Evolutionary conservation across 2,329 filamentous ascomycete species (phyloP), one percentile per base, ranked within the genome.

Genomic region (Colletotrichum spinosum): DNA sequence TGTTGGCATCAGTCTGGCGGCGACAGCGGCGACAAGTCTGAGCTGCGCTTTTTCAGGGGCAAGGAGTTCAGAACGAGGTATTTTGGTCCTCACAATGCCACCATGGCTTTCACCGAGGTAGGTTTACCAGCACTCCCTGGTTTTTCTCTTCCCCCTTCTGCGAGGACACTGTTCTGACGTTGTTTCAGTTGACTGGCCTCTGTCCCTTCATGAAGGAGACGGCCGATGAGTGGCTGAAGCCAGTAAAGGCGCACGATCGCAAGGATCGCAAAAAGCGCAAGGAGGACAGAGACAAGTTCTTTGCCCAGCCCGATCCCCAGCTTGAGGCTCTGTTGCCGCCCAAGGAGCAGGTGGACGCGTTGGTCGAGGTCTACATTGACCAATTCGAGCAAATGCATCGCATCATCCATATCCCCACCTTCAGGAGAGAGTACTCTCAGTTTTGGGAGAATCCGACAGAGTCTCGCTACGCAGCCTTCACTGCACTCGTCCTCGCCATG

Each of bases 201-300:
- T 85, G 81, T 50, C 83, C 85, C 12, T 88, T 88, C 64, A 88
- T 89, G 86, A 84, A 83, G 68, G 86, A 88, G 76, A 88, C 86
- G 1, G 85, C 86, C 9, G 84, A 88, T 57, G 85, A 88, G 72
- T 88, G 86, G 85, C 79, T 89, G 59, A 81, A 83, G 55, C 86
- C 86, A 8, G 81, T 88, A 49, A 85, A 86, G 42, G 80, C 87
- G 34, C 83, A 86, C 68, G 78, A 82, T 46, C 79, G 80, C 68
- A 88, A 88, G 75, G 85, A 88, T 69, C 83, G 86, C 54, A 80
- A 80, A 71, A 83, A 83, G 69, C 80, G 84, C 52, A 81, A 82
- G 66, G 79, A 83, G 69, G 83, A 86, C 42, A 81, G 85, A 9
- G 84, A 88, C 65, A 79, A 76, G 69, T 76, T 78, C 59, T 86